Percentiles rank a stretch among this genome's conserved stretches.
phyloP scores from a whole-genome alignment of 306 rosid genomes.

The Aeschynomene evenia region DNA sequence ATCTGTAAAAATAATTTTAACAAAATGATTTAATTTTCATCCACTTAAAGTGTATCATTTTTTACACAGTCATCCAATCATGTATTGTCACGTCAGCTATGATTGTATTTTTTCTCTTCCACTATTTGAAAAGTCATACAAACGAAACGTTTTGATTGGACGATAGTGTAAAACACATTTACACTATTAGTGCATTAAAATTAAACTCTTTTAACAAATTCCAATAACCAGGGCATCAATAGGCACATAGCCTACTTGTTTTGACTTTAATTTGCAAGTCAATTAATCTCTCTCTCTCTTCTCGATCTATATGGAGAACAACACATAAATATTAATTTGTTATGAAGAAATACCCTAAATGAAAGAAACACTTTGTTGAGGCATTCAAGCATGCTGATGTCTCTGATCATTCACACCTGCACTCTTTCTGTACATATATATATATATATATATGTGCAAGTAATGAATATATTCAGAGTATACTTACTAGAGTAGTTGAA shows the following conservation, averaged over 20 bases:
- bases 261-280: neutral
- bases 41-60: no score
- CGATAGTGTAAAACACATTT: no score
- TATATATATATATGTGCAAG: no score
- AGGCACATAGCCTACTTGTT: slow-evolving; percentile 20
- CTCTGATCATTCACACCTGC: slow-evolving; percentile 1
- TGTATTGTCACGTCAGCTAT: no score
- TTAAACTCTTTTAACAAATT: neutral
- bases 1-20: neutral
- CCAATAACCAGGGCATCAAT: slow-evolving; percentile 24
- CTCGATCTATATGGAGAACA: slow-evolving; percentile 3
- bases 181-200: neutral
- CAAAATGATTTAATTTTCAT: no score
- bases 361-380: slow-evolving; percentile 32
- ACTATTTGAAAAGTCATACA: no score
- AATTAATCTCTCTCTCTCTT: neutral
- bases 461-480: slow-evolving; percentile 5
- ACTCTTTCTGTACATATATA: no score
- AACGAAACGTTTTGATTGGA: no score
- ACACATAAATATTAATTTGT: neutral
- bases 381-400: slow-evolving; percentile 28
- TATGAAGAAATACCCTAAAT: neutral
- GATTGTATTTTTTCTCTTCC: no score
- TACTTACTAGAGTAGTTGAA: no score
- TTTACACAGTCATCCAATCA: no score